Conservation (phyloP, 331 rosid species). For the Rosa hybrid region DNA sequence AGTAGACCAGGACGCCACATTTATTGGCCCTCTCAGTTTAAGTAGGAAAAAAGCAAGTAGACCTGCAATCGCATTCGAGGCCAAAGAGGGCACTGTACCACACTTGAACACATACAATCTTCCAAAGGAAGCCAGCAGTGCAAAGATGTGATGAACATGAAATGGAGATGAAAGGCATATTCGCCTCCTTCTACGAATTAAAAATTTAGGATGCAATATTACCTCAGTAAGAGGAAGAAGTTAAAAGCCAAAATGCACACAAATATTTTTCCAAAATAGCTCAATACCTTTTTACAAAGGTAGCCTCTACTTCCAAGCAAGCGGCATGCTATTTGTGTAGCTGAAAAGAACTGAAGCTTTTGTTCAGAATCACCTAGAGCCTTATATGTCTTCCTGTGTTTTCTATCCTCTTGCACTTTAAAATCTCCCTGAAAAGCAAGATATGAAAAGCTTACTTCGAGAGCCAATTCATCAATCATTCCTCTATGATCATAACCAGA, state of each 20-base stretch:
- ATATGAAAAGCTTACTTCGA: too few relatives aligned
- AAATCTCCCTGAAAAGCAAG: slow-evolving; percentile 53
- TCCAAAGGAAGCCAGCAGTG: slow-evolving; percentile 91
- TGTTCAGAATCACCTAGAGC: slow-evolving; percentile 73
- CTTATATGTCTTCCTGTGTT: slow-evolving; percentile 78
- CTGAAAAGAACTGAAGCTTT: slow-evolving; percentile 78
- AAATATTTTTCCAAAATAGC: not conserved
- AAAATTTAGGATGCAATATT: not conserved
- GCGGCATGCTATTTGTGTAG: slow-evolving; percentile 94
- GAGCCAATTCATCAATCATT: not conserved
- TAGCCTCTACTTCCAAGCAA: slow-evolving; percentile 87
- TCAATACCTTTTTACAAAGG: slow-evolving; percentile 85
- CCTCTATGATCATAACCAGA: too few relatives aligned
- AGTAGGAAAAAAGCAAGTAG: slow-evolving; percentile 6
- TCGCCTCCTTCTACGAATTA: not conserved
- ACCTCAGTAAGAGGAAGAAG: too few relatives aligned
- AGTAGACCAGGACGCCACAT: too few relatives aligned
- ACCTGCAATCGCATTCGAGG: slow-evolving; percentile 75
- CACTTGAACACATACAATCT: slow-evolving; percentile 76
- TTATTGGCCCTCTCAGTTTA: not conserved
- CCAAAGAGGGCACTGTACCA: slow-evolving; percentile 54
- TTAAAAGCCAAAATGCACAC: too few relatives aligned
- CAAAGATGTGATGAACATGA: not conserved
- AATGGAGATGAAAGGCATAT: not conserved
- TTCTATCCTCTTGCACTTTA: slow-evolving; percentile 66